Base-by-base conservation (phyloP, 495 filamentous ascomycete genomes). In the Cudoniella acicularis region DNA sequence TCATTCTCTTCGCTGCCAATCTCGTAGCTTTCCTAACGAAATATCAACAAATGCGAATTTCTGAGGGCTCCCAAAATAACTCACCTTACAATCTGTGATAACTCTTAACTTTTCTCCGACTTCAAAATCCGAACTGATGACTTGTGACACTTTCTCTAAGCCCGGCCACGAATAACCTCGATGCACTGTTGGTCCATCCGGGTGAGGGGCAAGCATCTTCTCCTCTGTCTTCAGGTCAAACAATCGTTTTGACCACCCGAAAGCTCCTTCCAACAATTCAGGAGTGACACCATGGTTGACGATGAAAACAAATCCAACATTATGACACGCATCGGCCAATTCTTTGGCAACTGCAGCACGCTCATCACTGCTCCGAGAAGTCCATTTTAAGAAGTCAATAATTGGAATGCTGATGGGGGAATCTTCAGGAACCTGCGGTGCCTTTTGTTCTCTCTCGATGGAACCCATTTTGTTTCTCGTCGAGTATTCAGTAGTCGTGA, bases 91-190 rank as follows among this genome's bases (percentile, higher is more conserved):
- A 49, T 55, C 41, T 58, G 24, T 59, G 69, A 74, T 66, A 76
- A 80, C 61, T 70, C 68, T 57, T 79, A 78, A 54, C 36, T 65
- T 59, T 18, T 74, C 67, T 3, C 72, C 68, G 17, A 75, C 64
- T 22, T 58, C 51, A 13, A 75, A 71, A 27, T 82, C 76, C 16
- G 79, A 70, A 64, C 79, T 82, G 53, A 80, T 77, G 11, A 76
- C 74, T 60, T 87, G 83, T 3, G 78, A 79, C 6, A 88, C 82
- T 62, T 88, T 88, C 69, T 89, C 85, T 40, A 83, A 68, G 4
- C 84, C 83, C 0, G 81, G 79, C 72, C 80, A 81, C 1, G 84
- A 87, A 66, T 88, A 89, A 10, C 86, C 85, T 45, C 86, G 76
- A 64, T 88, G 85, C 20, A 76, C 69, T 3, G 67, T 69, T 66